These are phyloP conservation scores for Kalmusia sp. DNA, from an alignment of 2,329 filamentous ascomycete species.

Conservation along the genomic window DNA sequence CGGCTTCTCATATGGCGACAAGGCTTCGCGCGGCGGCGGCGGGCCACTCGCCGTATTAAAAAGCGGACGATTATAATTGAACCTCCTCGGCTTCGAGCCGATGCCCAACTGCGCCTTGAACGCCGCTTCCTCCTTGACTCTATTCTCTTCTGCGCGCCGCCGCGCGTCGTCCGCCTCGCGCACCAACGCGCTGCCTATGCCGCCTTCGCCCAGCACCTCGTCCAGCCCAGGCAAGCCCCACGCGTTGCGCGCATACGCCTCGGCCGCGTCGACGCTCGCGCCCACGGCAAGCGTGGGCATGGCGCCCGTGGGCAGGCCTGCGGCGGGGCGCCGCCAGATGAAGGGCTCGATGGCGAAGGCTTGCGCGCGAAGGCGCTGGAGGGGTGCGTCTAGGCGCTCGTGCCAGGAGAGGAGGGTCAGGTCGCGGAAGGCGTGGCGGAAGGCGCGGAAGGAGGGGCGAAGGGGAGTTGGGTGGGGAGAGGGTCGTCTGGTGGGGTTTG, in stretches of 20 bases:
- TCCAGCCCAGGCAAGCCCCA: slow-evolving; percentile 19
- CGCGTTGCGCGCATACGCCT: slow-evolving; percentile 16
- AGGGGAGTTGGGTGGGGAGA: slow-evolving; percentile 41
- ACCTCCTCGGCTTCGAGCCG: not conserved
- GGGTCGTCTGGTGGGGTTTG: slow-evolving; percentile 25
- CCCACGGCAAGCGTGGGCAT: too few species aligned
- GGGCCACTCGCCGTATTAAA: slow-evolving; percentile 26
- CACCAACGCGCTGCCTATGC: slow-evolving; percentile 12
- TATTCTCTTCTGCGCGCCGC: slow-evolving; percentile 4
- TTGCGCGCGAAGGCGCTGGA: slow-evolving; percentile 29
- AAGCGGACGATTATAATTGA: slow-evolving; percentile 22
- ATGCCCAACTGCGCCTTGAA: not conserved
- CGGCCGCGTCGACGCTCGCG: not conserved
- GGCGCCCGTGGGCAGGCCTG: slow-evolving; percentile 12
- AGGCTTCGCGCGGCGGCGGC: too few species aligned
- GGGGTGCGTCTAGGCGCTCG: slow-evolving; percentile 38
- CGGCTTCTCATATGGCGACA: too few species aligned
- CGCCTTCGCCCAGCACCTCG: slow-evolving; percentile 10
- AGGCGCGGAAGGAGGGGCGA: slow-evolving; percentile 42
- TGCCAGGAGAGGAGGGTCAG: slow-evolving; percentile 51
- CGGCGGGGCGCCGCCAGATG: slow-evolving; percentile 22
- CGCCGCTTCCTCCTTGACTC: not conserved
- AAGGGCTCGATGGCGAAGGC: slow-evolving; percentile 32
- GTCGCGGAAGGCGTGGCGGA: slow-evolving; percentile 50
- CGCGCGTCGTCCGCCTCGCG: slow-evolving; percentile 9